phyloP scores from a whole-genome alignment of 768 basidiomycete species.

The Lepiota venenata region DNA sequence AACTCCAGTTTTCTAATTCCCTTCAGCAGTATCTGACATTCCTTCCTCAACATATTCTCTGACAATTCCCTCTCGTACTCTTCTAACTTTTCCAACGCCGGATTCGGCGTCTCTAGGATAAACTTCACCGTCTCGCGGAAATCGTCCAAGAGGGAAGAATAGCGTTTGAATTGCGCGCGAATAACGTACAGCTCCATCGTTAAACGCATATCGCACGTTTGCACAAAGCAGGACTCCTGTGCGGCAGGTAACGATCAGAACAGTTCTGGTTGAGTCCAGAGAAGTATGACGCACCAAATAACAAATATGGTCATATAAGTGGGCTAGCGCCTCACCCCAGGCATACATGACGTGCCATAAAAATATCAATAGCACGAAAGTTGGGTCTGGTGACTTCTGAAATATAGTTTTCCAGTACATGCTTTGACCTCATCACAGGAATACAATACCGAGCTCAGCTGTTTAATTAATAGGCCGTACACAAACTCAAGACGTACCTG shows the following conservation, averaged over 20 bases:
- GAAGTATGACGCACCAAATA: constrained; percentile 30
- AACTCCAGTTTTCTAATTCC: constrained; percentile 49
- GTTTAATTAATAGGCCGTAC: too few species aligned
- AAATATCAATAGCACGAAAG: constrained; percentile 47
- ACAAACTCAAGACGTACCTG: constrained; percentile 25
- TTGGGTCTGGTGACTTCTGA: constrained; percentile 42
- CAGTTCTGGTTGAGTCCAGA: not conserved
- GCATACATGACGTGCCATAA: constrained; percentile 61
- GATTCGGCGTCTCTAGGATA: constrained; percentile 44
- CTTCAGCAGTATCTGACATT: constrained; percentile 42
- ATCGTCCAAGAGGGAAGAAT: constrained; percentile 48
- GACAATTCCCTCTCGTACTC: constrained; percentile 11
- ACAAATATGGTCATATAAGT: constrained; percentile 47
- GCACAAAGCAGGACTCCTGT: constrained; percentile 40
- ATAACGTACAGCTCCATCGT: constrained; percentile 54
- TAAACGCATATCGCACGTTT: constrained; percentile 18
- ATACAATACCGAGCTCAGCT: too few species aligned
- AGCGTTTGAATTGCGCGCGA: constrained; percentile 56
- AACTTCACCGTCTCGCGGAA: constrained; percentile 52
- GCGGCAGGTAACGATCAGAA: constrained; percentile 12
- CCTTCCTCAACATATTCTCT: constrained; percentile 33
- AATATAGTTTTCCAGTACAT: constrained; percentile 47
- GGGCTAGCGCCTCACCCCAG: constrained; percentile 57
- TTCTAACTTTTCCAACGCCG: constrained; percentile 29
- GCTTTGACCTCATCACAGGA: too few species aligned